These are phyloP conservation scores for Phytophthora boehmeriae DNA, from an alignment of 352 stramenopile species.

Conservation along the genomic window DNA sequence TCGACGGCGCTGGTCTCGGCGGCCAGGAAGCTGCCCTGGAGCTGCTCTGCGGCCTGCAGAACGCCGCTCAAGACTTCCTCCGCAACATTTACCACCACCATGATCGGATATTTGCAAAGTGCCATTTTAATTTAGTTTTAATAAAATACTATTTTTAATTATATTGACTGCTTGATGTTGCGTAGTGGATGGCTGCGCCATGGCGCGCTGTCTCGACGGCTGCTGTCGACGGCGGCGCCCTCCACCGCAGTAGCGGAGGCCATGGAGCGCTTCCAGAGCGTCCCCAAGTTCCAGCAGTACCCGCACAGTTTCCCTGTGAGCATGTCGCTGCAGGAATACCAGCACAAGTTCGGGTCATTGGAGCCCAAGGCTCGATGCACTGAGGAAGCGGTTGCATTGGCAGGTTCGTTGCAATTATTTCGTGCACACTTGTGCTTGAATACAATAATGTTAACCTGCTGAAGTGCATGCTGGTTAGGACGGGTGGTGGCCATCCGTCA, in stretches of 20 bases:
- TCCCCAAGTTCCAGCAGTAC: constrained; percentile 62
- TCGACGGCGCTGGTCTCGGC: constrained; percentile 66
- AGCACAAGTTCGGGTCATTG: constrained; percentile 56
- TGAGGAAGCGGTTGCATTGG: constrained; percentile 60
- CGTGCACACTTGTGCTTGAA: neutral
- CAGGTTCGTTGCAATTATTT: constrained; percentile 34
- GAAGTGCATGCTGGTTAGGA: constrained; percentile 28
- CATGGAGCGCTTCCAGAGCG: constrained; percentile 62
- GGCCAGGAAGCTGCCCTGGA: constrained; percentile 52
- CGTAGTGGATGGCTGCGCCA: constrained; percentile 35
- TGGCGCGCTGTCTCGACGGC: constrained; percentile 24
- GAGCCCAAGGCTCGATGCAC: constrained; percentile 61
- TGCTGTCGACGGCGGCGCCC: constrained; percentile 26
- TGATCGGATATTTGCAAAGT: neutral
- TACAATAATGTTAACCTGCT: neutral
- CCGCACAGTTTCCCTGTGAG: constrained; percentile 71
- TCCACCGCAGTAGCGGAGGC: constrained; percentile 29
- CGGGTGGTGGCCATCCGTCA: constrained; percentile 79
- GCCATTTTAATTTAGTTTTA: no score
- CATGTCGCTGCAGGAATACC: constrained; percentile 70
- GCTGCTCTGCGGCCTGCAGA: constrained; percentile 57
- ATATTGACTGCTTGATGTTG: no score
- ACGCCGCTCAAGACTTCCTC: constrained; percentile 66
- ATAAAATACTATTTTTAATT: no score
- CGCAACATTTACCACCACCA: constrained; percentile 49